Evolutionary conservation across 768 basidiomycete genomes (phyloP).

Genomic region (Russula sp.): DNA sequence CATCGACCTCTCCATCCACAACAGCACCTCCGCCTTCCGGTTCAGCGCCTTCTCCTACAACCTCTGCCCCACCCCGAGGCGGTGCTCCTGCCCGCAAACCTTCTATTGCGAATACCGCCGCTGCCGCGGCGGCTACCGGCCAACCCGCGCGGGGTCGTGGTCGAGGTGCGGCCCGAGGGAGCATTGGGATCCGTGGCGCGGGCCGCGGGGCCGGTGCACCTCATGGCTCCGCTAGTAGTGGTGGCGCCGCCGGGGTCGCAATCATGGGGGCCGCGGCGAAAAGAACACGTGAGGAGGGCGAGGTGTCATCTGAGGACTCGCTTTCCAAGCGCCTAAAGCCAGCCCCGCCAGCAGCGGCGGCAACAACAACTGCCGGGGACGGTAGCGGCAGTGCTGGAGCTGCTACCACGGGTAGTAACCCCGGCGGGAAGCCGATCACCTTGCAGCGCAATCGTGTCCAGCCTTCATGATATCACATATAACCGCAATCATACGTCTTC

Average conservation of each 20-base stretch:
- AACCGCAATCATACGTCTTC: neutral
- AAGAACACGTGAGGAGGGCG: constrained; percentile 23
- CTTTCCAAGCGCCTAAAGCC: constrained; percentile 23
- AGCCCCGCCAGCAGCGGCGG: neutral
- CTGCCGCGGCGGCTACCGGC: neutral
- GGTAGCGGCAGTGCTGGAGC: neutral
- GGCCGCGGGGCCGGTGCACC: constrained; percentile 12
- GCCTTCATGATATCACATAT: constrained; percentile 26
- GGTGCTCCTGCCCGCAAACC: constrained; percentile 8
- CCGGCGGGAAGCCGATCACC: constrained; percentile 20
- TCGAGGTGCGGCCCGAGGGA: constrained; percentile 11
- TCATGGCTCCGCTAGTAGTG: neutral
- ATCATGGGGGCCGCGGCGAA: constrained; percentile 24
- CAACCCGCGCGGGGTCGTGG: constrained; percentile 21
- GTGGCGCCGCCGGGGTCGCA: constrained; percentile 6
- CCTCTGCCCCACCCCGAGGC: constrained; percentile 23
- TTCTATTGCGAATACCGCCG: neutral
- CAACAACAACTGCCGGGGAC: neutral
- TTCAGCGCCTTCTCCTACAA: constrained; percentile 27
- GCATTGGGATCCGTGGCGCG: constrained; percentile 19
- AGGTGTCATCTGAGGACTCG: constrained; percentile 14
- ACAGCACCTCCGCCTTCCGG: constrained; percentile 26
- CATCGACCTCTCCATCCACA: constrained; percentile 16
- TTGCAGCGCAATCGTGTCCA: constrained; percentile 25
- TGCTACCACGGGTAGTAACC: neutral